Evolutionary conservation across 2,329 filamentous ascomycete genomes (phyloP).

Genomic region (Neophaeococcomyces mojaviensis): DNA sequence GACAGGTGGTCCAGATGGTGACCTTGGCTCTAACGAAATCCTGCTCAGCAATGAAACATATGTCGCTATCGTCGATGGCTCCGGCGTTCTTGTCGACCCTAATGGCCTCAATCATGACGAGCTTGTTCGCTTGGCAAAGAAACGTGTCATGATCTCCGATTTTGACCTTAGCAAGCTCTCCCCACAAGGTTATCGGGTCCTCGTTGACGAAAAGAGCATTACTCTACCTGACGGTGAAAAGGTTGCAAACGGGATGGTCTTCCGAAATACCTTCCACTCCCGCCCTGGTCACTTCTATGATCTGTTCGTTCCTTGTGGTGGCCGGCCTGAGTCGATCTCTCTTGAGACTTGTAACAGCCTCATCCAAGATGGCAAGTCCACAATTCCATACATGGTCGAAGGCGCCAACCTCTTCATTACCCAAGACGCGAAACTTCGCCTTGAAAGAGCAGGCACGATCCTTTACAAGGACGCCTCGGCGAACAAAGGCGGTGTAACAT

Average conservation of each 20-base stretch:
- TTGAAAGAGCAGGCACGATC: conserved; percentile 91
- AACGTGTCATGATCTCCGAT: conserved; percentile 79
- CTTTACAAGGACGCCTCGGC: conserved; percentile 96
- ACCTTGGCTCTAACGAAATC: conserved; percentile 96
- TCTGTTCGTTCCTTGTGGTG: conserved; percentile 90
- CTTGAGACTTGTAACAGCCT: conserved; percentile 78
- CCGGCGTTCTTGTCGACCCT: conserved; percentile 88
- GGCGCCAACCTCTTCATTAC: conserved; percentile 98
- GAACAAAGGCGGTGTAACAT: conserved; percentile 98
- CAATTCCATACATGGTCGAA: conserved; percentile 91
- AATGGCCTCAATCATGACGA: conserved; percentile 80
- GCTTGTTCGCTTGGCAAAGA: conserved; percentile 74
- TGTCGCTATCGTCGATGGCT: conserved; percentile 88
- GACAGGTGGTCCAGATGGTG: conserved; percentile 92
- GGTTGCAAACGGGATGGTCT: conserved; percentile 82
- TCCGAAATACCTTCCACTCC: conserved; percentile 96
- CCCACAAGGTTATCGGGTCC: conserved; percentile 76
- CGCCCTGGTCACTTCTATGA: conserved; percentile 71
- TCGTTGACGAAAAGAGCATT: conserved; percentile 84
- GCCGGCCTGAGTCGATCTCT: conserved; percentile 93
- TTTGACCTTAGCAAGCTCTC: conserved; percentile 84
- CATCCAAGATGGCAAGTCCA: conserved; percentile 80
- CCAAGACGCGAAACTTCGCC: conserved; percentile 89
- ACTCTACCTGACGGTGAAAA: conserved; percentile 81
- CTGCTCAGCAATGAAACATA: conserved; percentile 94